Conservation (phyloP, 257 asterid species). For the Nicotiana tabacum region DNA sequence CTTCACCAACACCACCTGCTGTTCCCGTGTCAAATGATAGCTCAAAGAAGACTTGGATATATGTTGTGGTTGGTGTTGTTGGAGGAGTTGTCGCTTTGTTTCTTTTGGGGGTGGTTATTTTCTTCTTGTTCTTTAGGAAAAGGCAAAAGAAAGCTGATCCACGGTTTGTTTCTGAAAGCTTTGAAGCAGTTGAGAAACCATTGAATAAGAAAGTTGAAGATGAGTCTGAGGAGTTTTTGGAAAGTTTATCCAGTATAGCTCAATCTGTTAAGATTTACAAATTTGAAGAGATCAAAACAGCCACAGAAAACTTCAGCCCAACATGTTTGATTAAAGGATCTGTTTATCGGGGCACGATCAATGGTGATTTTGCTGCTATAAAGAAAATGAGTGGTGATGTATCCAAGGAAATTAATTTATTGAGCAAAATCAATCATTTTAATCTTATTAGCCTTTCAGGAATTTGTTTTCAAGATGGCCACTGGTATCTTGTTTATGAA, state of each 20-base stretch:
- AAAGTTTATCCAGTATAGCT: constrained; percentile 58
- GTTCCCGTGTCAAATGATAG: constrained; percentile 25
- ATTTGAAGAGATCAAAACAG: constrained; percentile 49
- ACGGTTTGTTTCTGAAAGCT: constrained; percentile 23
- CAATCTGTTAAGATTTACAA: constrained; percentile 64
- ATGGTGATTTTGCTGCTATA: constrained; percentile 84
- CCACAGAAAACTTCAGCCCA: constrained; percentile 63
- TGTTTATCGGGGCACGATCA: constrained; percentile 65
- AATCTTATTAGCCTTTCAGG: constrained; percentile 86
- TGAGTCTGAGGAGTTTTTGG: constrained; percentile 41
- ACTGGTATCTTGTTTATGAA: constrained; percentile 83
- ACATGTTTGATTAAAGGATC: constrained; percentile 51
- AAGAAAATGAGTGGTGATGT: constrained; percentile 88
- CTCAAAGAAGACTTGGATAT: constrained; percentile 58
- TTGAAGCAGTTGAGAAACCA: constrained; percentile 44
- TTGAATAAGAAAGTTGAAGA: constrained; percentile 24
- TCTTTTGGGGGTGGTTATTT: constrained; percentile 20
- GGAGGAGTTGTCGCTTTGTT: constrained; percentile 39
- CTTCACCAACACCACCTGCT: constrained; percentile 13
- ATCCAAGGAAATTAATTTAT: constrained; percentile 54
- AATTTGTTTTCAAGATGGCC: constrained; percentile 62
- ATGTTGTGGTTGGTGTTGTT: constrained; percentile 45
- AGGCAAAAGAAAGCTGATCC: constrained; percentile 28
- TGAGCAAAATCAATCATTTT: constrained; percentile 83
- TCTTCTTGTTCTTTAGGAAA: constrained; percentile 21